A percentile compares a stretch with the other conserved stretches of the same genome.
Evolutionary conservation across 441 rosid genomes (phyloP).

Genomic region (Jatropha multifida): DNA sequence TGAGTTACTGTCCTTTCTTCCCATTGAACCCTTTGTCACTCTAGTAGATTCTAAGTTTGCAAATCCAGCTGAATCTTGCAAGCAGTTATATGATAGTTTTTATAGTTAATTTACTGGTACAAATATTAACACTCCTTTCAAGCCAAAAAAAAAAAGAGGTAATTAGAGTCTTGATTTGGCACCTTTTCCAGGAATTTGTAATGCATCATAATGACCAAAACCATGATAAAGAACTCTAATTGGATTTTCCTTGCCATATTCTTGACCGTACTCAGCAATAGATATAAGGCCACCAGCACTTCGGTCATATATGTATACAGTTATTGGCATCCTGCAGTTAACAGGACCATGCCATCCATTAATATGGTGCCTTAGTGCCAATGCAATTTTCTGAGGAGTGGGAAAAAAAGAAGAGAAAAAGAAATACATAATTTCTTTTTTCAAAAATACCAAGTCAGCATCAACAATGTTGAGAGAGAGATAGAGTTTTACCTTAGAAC

Average conservation of each 20-base stretch:
- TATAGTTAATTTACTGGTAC: not conserved
- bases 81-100: not conserved
- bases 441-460: not conserved
- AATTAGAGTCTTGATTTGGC: conserved; percentile 53
- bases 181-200: conserved; percentile 50
- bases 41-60: too few relatives aligned
- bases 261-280: conserved; percentile 88
- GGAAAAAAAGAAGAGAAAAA: not conserved
- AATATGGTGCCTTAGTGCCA: not conserved
- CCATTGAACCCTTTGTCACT: too few relatives aligned
- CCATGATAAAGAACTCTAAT: conserved; percentile 81
- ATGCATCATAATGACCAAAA: conserved; percentile 85
- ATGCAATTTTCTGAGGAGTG: not conserved
- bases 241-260: conserved; percentile 74
- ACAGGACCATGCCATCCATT: conserved; percentile 4
- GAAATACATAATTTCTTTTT: not conserved
- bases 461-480: not conserved
- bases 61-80: not conserved
- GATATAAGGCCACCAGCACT: conserved; percentile 67
- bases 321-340: conserved; percentile 76
- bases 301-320: conserved; percentile 69
- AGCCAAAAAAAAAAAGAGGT: not conserved
- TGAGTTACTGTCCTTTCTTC: too few relatives aligned
- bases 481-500: conserved; percentile 59
- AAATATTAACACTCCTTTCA: not conserved